phyloP scores from a whole-genome alignment of 2,329 filamentous ascomycete genomes.

The Thielaviopsis musarum region DNA sequence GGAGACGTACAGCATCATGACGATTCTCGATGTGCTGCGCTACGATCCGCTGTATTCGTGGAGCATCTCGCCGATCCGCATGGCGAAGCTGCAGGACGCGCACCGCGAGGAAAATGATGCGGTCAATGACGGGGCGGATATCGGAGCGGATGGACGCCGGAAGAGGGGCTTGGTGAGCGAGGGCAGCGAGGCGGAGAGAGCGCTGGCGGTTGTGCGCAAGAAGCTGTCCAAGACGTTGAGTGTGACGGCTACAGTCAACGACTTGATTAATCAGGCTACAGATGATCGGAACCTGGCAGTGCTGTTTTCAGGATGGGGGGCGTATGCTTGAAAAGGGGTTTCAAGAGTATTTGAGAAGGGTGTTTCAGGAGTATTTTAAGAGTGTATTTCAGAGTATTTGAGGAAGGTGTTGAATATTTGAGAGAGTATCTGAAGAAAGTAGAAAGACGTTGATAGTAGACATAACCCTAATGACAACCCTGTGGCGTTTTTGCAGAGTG shows the following conservation, averaged over 20 bases:
- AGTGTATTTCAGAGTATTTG: background rate
- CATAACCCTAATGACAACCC: no score
- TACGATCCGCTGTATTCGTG: conserved; percentile 95
- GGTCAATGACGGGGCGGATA: conserved; percentile 16
- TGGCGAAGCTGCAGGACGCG: conserved; percentile 43
- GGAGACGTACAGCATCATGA: conserved; percentile 96
- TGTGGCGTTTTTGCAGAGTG: no score
- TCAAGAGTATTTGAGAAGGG: background rate
- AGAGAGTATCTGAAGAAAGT: no score
- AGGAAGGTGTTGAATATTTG: no score
- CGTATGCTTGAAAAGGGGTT: conserved; percentile 23
- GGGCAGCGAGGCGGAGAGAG: conserved; percentile 67
- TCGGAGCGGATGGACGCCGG: conserved; percentile 7
- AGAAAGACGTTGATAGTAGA: no score
- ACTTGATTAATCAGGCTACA: conserved; percentile 87
- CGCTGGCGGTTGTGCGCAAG: conserved; percentile 84
- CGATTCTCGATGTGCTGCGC: conserved; percentile 89
- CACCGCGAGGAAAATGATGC: conserved; percentile 24
- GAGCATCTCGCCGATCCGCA: conserved; percentile 60
- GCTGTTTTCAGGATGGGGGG: conserved; percentile 51
- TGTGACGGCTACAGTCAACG: conserved; percentile 88
- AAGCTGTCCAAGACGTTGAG: conserved; percentile 90
- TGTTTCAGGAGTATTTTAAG: background rate
- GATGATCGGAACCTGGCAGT: conserved; percentile 87
- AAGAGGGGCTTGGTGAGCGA: conserved; percentile 25